Evolutionary conservation across 805 yeast genomes (phyloP).

Genomic region (Dipodascopsis uninucleata): DNA sequence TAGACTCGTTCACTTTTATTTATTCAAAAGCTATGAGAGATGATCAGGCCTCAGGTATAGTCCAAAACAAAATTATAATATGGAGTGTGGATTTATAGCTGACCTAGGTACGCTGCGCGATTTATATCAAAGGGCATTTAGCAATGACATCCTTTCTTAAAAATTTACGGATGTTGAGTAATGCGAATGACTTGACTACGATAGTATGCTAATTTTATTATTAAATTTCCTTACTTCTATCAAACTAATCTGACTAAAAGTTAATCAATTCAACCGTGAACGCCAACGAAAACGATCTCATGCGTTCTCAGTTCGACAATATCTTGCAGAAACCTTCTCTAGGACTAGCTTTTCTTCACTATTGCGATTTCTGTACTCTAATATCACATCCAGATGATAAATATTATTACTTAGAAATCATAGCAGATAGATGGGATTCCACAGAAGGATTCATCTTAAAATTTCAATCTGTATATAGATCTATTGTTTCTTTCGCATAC

Average conservation of each 20-base stretch:
- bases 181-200: not conserved
- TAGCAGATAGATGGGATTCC: conserved; percentile 14
- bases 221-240: not conserved
- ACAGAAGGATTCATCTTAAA: conserved; percentile 7
- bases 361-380: conserved; percentile 12
- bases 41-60: conserved; percentile 9
- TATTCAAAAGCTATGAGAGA: conserved; percentile 15
- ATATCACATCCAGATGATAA: not conserved
- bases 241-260: not conserved
- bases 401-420: conserved; percentile 9
- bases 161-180: not conserved
- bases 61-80: too few relatives aligned
- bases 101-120: not conserved
- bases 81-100: too few relatives aligned
- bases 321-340: conserved; percentile 17
- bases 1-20: conserved; percentile 10
- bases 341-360: conserved; percentile 12
- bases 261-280: conserved; percentile 7
- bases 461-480: conserved; percentile 1
- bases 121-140: conserved; percentile 6
- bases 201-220: conserved; percentile 5
- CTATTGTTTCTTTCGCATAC: not conserved
- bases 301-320: conserved; percentile 15
- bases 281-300: conserved; percentile 5
- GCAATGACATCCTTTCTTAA: conserved; percentile 3